Evolutionary conservation across 1,284 basidiomycete genomes (phyloP), one percentile per base, ranked within the genome.

Genomic region (Apiotrichum domesticum): DNA sequence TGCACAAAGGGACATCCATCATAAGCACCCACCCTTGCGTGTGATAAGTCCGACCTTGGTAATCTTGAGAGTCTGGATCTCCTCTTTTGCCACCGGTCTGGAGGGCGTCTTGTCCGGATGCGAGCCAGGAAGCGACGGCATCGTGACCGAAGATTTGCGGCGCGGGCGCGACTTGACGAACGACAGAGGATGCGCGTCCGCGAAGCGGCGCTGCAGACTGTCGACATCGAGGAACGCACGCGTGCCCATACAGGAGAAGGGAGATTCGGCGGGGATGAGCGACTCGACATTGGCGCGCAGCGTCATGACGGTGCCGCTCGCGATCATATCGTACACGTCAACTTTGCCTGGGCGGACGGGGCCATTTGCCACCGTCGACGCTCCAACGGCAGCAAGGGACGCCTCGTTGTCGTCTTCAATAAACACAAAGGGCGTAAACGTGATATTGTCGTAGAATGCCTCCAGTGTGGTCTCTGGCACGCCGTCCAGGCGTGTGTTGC

Each of bases 371-470:
- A 29, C 21, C 4, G 37, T 39, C 6, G 44, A 37, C 1, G 35
- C 52, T 0, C 60, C 60, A 5, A 54, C 39, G 0, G 57, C 56
- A 5, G 60, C 60, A 4, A 62, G 52, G 1, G 55, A 46, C 2
- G 60, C 60, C 41, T 62, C 60, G 11, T 58, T 53, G 52, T 62
- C 60, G 55, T 62, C 60, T 46, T 62, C 60, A 35, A 97, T 87
- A 69, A 94, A 97, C 58, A 97, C 89, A 77, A 98, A 99, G 0
- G 87, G 95, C 46, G 87, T 90, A 76, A 88, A 93, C 29, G 91
- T 86, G 55, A 94, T 92, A 69, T 99, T 98, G 77, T 99, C 95
- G 73, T 88, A 98, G 70, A 95, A 92, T 64, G 88, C 92, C 71
- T 95, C 92, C 56, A 98, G 80, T 35, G 96, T 84, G 66, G 93